Evolutionary conservation across 2,329 filamentous ascomycete species (phyloP).

Genomic region (Colletotrichum nymphaeae): DNA sequence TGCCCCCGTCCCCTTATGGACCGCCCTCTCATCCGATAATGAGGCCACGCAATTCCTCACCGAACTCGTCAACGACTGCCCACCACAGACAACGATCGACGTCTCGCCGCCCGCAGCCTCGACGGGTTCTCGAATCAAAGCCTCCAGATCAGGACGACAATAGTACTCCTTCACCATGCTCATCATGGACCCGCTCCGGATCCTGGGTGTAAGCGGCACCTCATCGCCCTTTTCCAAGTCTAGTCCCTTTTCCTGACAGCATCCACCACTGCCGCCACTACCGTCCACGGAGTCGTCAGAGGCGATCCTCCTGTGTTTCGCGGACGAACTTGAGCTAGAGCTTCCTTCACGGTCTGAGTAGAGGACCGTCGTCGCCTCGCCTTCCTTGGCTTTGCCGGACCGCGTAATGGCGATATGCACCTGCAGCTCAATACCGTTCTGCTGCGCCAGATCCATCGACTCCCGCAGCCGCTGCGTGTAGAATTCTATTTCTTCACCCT

Average conservation of each 20-base stretch:
- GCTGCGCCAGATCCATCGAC: constrained; percentile 54
- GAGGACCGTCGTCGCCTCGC: constrained; percentile 36
- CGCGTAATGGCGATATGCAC: constrained; percentile 67
- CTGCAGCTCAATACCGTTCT: constrained; percentile 59
- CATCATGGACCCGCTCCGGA: constrained; percentile 4
- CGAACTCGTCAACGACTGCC: constrained; percentile 63
- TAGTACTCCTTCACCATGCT: constrained; percentile 57
- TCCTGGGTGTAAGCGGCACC: constrained; percentile 39
- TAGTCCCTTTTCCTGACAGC: constrained; percentile 17
- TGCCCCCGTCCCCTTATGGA: constrained; percentile 73
- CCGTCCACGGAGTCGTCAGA: constrained; percentile 11
- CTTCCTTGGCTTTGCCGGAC: constrained; percentile 41
- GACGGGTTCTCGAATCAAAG: constrained; percentile 64
- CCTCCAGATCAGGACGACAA: constrained; percentile 61
- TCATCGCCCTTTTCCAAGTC: constrained; percentile 24
- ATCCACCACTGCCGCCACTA: not conserved
- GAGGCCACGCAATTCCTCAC: constrained; percentile 66
- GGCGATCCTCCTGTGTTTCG: constrained; percentile 10
- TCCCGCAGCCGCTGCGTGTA: constrained; percentile 63
- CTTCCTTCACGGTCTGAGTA: constrained; percentile 35
- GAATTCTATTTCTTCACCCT: constrained; percentile 65
- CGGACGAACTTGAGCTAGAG: constrained; percentile 29
- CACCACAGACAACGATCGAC: constrained; percentile 70
- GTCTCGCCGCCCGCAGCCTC: constrained; percentile 71
- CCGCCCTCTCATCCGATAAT: constrained; percentile 70